Evolutionary conservation across 176 grass and related monocot genomes (phyloP).

Genomic region (Eragrostis curvula): DNA sequence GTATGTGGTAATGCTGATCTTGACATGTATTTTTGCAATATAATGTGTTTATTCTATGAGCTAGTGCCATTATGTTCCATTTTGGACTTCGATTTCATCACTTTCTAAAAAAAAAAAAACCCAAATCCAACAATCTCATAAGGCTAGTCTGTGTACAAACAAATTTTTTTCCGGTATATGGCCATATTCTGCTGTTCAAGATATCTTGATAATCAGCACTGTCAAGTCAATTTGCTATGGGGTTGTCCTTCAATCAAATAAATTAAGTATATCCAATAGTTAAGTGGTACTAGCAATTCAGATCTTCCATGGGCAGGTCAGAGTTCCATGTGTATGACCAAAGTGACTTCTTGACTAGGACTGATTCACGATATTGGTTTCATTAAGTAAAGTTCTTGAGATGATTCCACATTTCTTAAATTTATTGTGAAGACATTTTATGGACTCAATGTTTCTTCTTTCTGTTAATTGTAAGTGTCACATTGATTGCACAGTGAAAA

Average conservation of each 20-base stretch:
- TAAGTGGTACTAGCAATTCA: too few relatives aligned
- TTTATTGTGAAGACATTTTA: neutral
- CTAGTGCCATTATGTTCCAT: neutral
- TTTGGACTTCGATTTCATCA: neutral
- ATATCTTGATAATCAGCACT: neutral
- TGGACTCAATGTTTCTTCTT: neutral
- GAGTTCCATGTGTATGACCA: too few relatives aligned
- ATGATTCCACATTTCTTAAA: neutral
- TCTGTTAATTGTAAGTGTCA: neutral
- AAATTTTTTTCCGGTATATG: neutral
- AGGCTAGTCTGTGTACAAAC: neutral
- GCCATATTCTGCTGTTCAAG: neutral
- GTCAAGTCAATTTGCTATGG: too few relatives aligned
- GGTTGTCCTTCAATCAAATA: too few relatives aligned
- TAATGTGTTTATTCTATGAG: neutral
- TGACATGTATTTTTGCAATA: neutral
- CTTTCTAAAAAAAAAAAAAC: neutral
- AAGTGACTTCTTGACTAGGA: too few relatives aligned
- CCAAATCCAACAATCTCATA: neutral
- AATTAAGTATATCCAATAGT: too few relatives aligned
- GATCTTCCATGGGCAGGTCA: too few relatives aligned
- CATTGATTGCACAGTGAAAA: slow-evolving; percentile 65
- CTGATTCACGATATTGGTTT: too few relatives aligned
- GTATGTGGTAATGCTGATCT: neutral
- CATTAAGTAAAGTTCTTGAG: too few relatives aligned